Base-by-base conservation (phyloP, 2,329 filamentous ascomycete species). In the Colletotrichum falcatum region DNA sequence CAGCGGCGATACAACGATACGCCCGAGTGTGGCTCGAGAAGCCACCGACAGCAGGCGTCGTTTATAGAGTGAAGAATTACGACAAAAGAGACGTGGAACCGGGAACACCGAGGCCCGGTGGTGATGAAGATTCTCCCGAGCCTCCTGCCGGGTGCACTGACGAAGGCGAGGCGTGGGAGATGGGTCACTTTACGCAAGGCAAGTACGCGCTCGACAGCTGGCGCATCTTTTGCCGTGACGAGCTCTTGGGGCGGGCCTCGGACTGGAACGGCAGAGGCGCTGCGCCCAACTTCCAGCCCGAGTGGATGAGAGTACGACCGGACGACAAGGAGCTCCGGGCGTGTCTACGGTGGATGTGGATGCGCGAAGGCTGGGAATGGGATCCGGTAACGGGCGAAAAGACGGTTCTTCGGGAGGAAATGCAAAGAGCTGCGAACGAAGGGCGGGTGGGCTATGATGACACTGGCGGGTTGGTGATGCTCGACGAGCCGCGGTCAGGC, bases 221-320 rank as follows among this genome's bases (percentile, higher is more conserved):
- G 93, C 89, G 95, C 3, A 97, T 98, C 73, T 98, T 98, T 80
- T 97, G 94, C 78, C 89, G 95, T 1, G 95, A 98, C 78, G 84
- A 87, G 39, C 79, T 97, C 30, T 87, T 94, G 9, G 91, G 90
- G 0, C 79, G 90, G 23, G 89, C 91, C 1, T 78, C 81, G 12
- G 88, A 91, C 73, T 94, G 91, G 88, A 90, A 89, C 75, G 92
- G 92, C 1, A 83, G 81, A 75, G 77, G 87, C 74, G 73, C 81
- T 75, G 74, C 81, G 76, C 71, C 80, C 61, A 83, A 84, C 18
- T 94, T 95, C 77, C 90, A 94, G 75, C 93, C 94, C 0, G 95
- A 98, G 80, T 98, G 95, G 95, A 96, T 94, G 87, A 88, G 93
- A 3, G 94, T 97, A 1, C 78, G 92, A 59, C 94, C 95, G 0